Evolutionary conservation across 441 rosid species (phyloP).

Genomic region (Oxalis stricta): DNA sequence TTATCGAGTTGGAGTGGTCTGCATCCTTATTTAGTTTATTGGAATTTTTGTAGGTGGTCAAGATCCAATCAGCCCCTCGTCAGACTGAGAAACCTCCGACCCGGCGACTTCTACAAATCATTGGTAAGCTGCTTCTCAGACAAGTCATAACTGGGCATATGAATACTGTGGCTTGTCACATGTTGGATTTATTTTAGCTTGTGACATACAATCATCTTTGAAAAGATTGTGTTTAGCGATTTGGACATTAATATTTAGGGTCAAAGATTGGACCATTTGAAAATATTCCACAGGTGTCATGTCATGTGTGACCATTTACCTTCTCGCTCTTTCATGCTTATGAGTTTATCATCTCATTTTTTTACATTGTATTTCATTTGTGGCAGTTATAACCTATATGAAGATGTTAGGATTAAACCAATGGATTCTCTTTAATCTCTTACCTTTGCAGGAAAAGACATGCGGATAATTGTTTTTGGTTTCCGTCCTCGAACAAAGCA

Average conservation of each 20-base stretch:
- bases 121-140: slow-evolving; percentile 46
- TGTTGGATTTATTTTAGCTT: neutral
- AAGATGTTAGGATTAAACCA: neutral
- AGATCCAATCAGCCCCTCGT: slow-evolving; percentile 56
- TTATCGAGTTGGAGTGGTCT: slow-evolving; percentile 1
- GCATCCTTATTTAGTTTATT: slow-evolving; percentile 7
- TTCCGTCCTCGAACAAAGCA: slow-evolving; percentile 82
- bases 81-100: slow-evolving; percentile 55
- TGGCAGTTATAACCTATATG: too few relatives aligned
- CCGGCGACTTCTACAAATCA: slow-evolving; percentile 71
- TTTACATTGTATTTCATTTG: too few relatives aligned
- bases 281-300: too few relatives aligned
- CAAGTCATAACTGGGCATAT: neutral
- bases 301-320: too few relatives aligned
- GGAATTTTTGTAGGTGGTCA: slow-evolving; percentile 34
- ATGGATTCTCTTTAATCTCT: slow-evolving; percentile 3
- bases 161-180: too few relatives aligned
- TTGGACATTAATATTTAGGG: too few relatives aligned
- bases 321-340: too few relatives aligned
- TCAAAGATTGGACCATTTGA: too few relatives aligned
- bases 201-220: neutral
- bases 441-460: slow-evolving; percentile 76
- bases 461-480: slow-evolving; percentile 90
- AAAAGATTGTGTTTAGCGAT: neutral
- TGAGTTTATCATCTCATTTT: too few relatives aligned